phyloP scores from a whole-genome alignment of 2,329 filamentous ascomycete species.

The Thielaviopsis ethacetica region DNA sequence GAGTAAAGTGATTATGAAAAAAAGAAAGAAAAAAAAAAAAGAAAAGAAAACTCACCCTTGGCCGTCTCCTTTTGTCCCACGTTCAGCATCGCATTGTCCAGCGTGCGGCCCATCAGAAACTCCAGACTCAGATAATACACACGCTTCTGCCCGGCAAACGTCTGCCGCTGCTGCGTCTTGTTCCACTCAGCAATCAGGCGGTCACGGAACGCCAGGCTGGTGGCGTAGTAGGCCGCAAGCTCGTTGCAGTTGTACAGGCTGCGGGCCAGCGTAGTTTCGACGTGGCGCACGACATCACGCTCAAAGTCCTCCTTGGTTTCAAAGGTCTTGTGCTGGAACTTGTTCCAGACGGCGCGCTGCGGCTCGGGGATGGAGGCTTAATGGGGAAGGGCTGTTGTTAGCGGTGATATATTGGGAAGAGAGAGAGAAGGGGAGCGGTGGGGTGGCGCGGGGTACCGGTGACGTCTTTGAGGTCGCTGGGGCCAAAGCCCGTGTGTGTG shows the following conservation, averaged over 20 bases:
- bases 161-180: conserved; percentile 92
- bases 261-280: conserved; percentile 89
- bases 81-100: conserved; percentile 99
- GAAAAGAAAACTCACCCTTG: conserved; percentile 39
- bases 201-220: conserved; percentile 82
- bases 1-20: background rate
- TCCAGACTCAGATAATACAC: conserved; percentile 96
- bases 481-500: conserved; percentile 86
- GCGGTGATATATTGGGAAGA: conserved; percentile 17
- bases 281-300: conserved; percentile 76
- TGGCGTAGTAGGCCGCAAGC: conserved; percentile 76
- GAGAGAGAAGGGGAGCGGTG: background rate
- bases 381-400: no score
- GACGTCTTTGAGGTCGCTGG: conserved; percentile 80
- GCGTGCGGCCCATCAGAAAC: conserved; percentile 88
- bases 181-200: conserved; percentile 93
- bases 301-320: conserved; percentile 68
- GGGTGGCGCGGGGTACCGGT: conserved; percentile 52
- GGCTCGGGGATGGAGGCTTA: conserved; percentile 75
- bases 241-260: conserved; percentile 99
- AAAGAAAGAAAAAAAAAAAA: background rate
- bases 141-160: conserved; percentile 75
- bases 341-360: conserved; percentile 65
- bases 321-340: conserved; percentile 50
- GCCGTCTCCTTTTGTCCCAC: conserved; percentile 75